Conservation (phyloP, 2,329 filamentous ascomycete genomes). For the Ustulina deusta region DNA sequence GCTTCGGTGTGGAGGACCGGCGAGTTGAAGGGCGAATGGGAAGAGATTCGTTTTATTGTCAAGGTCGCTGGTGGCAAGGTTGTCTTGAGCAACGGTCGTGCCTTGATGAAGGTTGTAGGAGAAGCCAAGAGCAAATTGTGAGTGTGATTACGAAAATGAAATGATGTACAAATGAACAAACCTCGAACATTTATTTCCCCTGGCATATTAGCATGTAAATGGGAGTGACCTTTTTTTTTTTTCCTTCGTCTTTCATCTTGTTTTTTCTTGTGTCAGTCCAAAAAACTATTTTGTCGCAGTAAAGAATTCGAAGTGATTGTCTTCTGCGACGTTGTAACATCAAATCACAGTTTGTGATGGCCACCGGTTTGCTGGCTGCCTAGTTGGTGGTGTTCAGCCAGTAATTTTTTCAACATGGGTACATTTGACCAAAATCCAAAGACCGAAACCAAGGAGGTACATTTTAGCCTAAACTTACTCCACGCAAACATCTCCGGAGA, state of each 20-base stretch:
- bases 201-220: constrained; percentile 1
- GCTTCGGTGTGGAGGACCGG: constrained; percentile 86
- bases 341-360: background rate
- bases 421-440: background rate
- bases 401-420: constrained; percentile 16
- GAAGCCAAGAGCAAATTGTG: constrained; percentile 72
- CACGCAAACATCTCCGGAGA: background rate
- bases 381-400: constrained; percentile 19
- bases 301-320: background rate
- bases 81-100: constrained; percentile 87
- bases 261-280: background rate
- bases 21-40: constrained; percentile 73
- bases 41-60: constrained; percentile 86
- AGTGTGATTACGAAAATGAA: constrained; percentile 37
- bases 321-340: constrained; percentile 42
- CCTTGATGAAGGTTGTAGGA: constrained; percentile 75
- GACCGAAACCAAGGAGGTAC: background rate
- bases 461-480: background rate
- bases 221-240: constrained; percentile 7
- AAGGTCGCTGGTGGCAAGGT: constrained; percentile 84
- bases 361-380: constrained; percentile 32
- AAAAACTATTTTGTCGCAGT: background rate
- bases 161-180: constrained; percentile 25
- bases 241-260: too few species aligned
- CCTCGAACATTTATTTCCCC: background rate